Evolutionary conservation across 2,329 filamentous ascomycete genomes (phyloP).

Genomic region (Curvularia spicifera): DNA sequence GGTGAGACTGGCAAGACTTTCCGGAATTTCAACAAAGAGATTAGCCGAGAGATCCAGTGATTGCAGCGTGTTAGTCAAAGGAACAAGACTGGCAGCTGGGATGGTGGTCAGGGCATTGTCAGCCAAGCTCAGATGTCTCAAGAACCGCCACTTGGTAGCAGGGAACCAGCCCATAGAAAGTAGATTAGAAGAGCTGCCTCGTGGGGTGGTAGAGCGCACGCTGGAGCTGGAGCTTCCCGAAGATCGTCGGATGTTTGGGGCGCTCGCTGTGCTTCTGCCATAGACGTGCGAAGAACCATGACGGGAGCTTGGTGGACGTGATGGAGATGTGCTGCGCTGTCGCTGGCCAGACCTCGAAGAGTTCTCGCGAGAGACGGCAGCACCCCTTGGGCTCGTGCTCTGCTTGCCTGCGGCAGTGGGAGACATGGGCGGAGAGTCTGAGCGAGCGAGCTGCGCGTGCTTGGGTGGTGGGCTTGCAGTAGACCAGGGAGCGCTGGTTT

Average conservation of each 20-base stretch:
- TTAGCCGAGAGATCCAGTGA: conserved; percentile 94
- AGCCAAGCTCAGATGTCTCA: conserved; percentile 87
- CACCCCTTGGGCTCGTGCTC: conserved; percentile 57
- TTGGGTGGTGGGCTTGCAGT: conserved; percentile 67
- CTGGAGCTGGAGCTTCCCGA: conserved; percentile 92
- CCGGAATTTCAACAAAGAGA: conserved; percentile 91
- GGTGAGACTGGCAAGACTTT: conserved; percentile 83
- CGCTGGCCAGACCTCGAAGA: conserved; percentile 50
- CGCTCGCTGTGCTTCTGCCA: conserved; percentile 58
- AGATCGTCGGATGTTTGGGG: conserved; percentile 79
- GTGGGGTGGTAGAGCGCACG: conserved; percentile 61
- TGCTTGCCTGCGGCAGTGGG: conserved; percentile 51
- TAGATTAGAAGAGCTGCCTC: conserved; percentile 79
- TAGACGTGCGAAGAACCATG: conserved; percentile 70
- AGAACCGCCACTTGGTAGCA: conserved; percentile 89
- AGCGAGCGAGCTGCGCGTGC: conserved; percentile 70
- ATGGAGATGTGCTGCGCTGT: conserved; percentile 81
- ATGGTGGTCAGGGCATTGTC: conserved; percentile 90
- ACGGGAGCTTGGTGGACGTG: conserved; percentile 76
- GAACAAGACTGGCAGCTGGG: conserved; percentile 74
- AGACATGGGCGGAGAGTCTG: conserved; percentile 65
- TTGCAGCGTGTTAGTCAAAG: conserved; percentile 84
- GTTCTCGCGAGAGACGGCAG: conserved; percentile 65
- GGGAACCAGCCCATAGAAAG: conserved; percentile 75
- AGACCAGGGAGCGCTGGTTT: conserved; percentile 75